Conservation (phyloP, 352 stramenopile species). For the Globisporangium spiculum region DNA sequence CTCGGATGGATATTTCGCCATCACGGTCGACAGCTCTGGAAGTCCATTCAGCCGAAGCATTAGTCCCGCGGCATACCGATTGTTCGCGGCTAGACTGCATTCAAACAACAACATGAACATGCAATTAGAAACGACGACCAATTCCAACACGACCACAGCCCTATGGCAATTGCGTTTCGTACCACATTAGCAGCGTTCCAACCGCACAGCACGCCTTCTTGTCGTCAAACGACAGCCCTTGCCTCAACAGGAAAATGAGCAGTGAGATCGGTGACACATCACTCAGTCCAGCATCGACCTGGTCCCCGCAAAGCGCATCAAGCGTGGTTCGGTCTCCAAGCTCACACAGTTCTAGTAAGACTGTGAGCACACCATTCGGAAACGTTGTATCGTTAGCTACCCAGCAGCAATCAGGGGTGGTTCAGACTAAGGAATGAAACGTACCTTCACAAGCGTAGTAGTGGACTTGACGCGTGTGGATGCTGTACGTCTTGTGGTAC, state of each 20-base stretch:
- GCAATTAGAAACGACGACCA: background rate
- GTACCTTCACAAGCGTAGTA: conserved; percentile 81
- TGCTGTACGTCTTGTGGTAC: conserved; percentile 79
- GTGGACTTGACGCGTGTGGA: conserved; percentile 81
- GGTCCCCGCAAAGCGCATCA: conserved; percentile 44
- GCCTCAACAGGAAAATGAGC: conserved; percentile 65
- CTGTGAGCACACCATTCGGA: conserved; percentile 15
- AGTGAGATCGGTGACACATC: conserved; percentile 64
- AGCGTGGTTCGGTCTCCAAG: conserved; percentile 56
- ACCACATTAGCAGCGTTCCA: conserved; percentile 75
- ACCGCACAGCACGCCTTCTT: conserved; percentile 79
- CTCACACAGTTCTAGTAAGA: conserved; percentile 72
- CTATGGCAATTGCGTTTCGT: conserved; percentile 5
- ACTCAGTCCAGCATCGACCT: conserved; percentile 19
- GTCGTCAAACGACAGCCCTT: conserved; percentile 71
- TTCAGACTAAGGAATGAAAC: background rate
- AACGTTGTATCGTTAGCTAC: too few species aligned
- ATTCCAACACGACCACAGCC: background rate
- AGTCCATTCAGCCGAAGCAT: conserved; percentile 62
- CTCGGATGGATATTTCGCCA: conserved; percentile 70
- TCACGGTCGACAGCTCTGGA: conserved; percentile 66
- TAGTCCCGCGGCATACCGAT: conserved; percentile 42
- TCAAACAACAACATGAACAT: background rate
- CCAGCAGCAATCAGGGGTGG: background rate
- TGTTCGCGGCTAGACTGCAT: conserved; percentile 52